Evolutionary conservation across 331 rosid species (phyloP).

Genomic region (Acacia pycnantha): DNA sequence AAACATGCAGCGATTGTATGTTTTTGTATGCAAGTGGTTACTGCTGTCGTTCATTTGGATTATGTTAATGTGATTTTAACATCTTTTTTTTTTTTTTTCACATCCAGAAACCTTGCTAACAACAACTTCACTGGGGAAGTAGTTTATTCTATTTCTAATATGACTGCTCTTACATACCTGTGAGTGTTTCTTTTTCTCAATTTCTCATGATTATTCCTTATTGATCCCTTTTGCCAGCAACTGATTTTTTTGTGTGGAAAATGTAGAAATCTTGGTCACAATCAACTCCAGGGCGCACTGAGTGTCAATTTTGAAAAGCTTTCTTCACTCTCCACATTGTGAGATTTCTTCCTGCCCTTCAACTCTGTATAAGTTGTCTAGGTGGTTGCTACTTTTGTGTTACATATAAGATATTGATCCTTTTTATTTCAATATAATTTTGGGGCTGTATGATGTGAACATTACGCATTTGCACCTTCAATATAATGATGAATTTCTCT

Average conservation of each 20-base stretch:
- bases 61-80: conserved; percentile 18
- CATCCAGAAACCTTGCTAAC: conserved; percentile 76
- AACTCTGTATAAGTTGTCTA: conserved; percentile 21
- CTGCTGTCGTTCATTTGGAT: conserved; percentile 10
- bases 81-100: conserved; percentile 7
- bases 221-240: not conserved
- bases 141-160: conserved; percentile 68
- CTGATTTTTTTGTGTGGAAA: conserved; percentile 21
- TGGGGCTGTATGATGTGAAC: not conserved
- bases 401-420: not conserved
- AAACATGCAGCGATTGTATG: conserved; percentile 71
- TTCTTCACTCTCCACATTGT: conserved; percentile 70
- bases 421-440: conserved; percentile 3
- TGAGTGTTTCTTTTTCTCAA: conserved; percentile 40
- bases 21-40: conserved; percentile 24
- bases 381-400: conserved; percentile 24
- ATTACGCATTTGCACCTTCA: conserved; percentile 6
- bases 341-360: conserved; percentile 46
- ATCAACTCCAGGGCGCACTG: conserved; percentile 80
- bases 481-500: conserved; percentile 6
- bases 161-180: conserved; percentile 69
- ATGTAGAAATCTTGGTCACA: conserved; percentile 82
- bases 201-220: conserved; percentile 21
- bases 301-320: conserved; percentile 58
- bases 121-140: conserved; percentile 67